These are phyloP conservation scores for Pleodorina starrii DNA, from an alignment of 139 green algal species.

Conservation along the genomic window DNA sequence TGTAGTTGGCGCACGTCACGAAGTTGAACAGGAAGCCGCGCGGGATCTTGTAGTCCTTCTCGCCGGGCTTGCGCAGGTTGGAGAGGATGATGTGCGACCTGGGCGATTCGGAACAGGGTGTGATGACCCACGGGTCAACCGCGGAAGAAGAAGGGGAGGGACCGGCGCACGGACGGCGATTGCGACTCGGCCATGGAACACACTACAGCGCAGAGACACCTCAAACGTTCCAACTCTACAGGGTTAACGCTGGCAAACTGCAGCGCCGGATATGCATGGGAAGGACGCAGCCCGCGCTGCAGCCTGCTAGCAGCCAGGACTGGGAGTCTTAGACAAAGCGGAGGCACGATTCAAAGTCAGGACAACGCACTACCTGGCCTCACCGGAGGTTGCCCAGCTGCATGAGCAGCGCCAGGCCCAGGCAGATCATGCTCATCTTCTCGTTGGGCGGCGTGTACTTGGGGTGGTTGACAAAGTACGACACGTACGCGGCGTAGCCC, in stretches of 20 bases:
- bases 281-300: too few relatives aligned
- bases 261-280: too few relatives aligned
- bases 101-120: background rate
- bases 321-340: too few relatives aligned
- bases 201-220: background rate
- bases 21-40: slow-evolving; percentile 93
- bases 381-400: slow-evolving; percentile 85
- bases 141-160: background rate
- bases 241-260: too few relatives aligned
- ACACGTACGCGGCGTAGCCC: slow-evolving; percentile 90
- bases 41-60: slow-evolving; percentile 93
- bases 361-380: too few relatives aligned
- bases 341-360: too few relatives aligned
- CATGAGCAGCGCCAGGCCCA: slow-evolving; percentile 75
- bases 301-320: too few relatives aligned
- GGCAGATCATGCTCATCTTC: slow-evolving; percentile 44
- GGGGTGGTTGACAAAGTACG: slow-evolving; percentile 99
- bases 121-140: too few relatives aligned
- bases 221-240: too few relatives aligned
- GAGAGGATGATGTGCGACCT: slow-evolving; percentile 91
- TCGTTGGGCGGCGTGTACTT: slow-evolving; percentile 89
- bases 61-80: slow-evolving; percentile 83
- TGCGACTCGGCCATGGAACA: background rate
- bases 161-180: background rate
- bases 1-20: slow-evolving; percentile 99